Base-by-base conservation (phyloP, 495 filamentous ascomycete genomes). In the Penicillium steckii region DNA sequence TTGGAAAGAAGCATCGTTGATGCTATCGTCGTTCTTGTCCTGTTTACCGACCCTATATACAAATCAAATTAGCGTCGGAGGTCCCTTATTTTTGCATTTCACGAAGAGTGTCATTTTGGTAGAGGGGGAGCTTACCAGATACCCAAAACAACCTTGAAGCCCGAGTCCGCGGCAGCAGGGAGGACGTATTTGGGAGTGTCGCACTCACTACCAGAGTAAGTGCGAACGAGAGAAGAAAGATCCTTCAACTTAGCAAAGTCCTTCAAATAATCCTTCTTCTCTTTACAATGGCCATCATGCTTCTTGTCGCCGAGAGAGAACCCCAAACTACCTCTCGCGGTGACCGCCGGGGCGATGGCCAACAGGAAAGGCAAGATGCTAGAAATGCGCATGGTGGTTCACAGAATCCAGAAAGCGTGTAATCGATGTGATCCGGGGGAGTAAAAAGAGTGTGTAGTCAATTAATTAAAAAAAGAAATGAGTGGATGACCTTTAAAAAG, bases 61-160 rank as follows among this genome's bases (percentile, higher is more conserved):
- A 29, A 29, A 29, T 12, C 27, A 29, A 29, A 29, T 29, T 6
- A 5, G 27, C 5, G 27, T n/a, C n/a, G n/a, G n/a, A n/a, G n/a
- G n/a, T n/a, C n/a, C n/a, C n/a, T n/a, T n/a, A n/a, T n/a, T n/a
- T n/a, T n/a, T n/a, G n/a, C n/a, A n/a, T n/a, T n/a, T n/a, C n/a
- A n/a, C n/a, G n/a, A n/a, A n/a, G n/a, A n/a, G n/a, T n/a, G n/a
- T n/a, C n/a, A n/a, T n/a, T n/a, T 15, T 15, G 33, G n/a, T 19
- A n/a, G 40, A 17, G n/a, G 46, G 38, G 45, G 23, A 30, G 25
- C 58, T 46, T 75, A 88, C 89, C 89, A 93, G 60, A 91, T 80
- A 54, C 88, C 89, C 46, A 93, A 65, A 8, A 91, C 73, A 54
- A 91, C 86, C 71, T 90, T 73, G 71, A 89, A 86, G n/a, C 78